Percentiles rank a stretch among this genome's conserved stretches.
phyloP scores from a whole-genome alignment of 176 grass and related monocot genomes.

The Triticum monococcum region DNA sequence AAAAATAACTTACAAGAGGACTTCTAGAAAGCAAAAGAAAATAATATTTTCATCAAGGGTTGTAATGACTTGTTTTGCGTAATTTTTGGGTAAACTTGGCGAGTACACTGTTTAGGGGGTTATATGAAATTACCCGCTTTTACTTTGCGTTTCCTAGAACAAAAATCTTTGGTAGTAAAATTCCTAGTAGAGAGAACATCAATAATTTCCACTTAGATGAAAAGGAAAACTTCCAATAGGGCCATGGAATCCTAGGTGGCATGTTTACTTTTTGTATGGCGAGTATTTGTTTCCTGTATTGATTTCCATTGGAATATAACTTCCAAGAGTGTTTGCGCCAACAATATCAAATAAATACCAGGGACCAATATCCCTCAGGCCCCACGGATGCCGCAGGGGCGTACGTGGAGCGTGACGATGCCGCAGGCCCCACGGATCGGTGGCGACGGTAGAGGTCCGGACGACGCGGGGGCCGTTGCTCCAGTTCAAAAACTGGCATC shows the following conservation, averaged over 20 bases:
- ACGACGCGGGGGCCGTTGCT: no score
- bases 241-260: neutral
- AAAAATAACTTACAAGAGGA: no score
- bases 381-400: no score
- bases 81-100: no score
- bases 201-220: conserved; percentile 8
- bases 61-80: neutral
- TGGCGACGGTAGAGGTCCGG: no score
- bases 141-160: neutral
- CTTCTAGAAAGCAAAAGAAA: neutral
- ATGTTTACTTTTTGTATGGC: conserved; percentile 10
- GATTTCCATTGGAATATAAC: conserved; percentile 1
- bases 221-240: conserved; percentile 11
- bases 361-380: no score
- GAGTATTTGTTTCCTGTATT: neutral
- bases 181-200: neutral
- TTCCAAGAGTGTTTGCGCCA: neutral
- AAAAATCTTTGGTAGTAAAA: neutral
- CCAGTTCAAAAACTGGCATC: no score
- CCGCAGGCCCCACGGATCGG: no score
- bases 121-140: neutral
- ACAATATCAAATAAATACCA: no score
- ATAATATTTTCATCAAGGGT: neutral
- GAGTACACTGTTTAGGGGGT: neutral
- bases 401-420: no score